phyloP scores from a whole-genome alignment of 352 stramenopile genomes.

The Phytophthora palmivora region DNA sequence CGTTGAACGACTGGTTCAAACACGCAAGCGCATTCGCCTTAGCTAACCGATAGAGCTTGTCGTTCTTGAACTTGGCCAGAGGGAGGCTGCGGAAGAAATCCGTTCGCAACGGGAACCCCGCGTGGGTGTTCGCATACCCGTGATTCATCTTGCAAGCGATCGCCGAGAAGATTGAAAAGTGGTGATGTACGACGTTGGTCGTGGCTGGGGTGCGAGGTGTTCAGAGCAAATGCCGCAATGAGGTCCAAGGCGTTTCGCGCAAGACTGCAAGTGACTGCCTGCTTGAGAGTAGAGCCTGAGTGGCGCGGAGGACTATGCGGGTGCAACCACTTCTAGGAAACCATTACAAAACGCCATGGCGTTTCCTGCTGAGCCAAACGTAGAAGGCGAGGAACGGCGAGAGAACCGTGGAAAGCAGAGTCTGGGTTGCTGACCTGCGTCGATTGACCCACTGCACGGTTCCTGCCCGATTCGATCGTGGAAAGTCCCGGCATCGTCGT shows the following conservation, averaged over 20 bases:
- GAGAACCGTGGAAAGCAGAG: no score
- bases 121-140: conserved; percentile 12
- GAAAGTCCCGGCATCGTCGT: conserved; percentile 15
- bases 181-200: conserved; percentile 6
- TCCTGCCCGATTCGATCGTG: no score
- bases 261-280: conserved; percentile 13
- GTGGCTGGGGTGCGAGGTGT: conserved; percentile 18
- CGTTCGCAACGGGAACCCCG: conserved; percentile 67
- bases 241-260: conserved; percentile 23
- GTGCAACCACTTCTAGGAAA: conserved; percentile 26
- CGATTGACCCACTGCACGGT: no score
- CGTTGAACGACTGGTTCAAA: conserved; percentile 78
- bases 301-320: conserved; percentile 22
- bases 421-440: no score
- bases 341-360: conserved; percentile 22
- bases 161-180: neutral
- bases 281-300: no score
- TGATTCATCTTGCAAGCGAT: conserved; percentile 31
- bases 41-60: conserved; percentile 59
- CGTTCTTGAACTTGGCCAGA: conserved; percentile 61
- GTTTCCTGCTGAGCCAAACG: conserved; percentile 21
- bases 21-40: conserved; percentile 64
- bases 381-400: conserved; percentile 16
- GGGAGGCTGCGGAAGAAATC: conserved; percentile 80
- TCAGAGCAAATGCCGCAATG: conserved; percentile 38